Evolutionary conservation across 2,329 filamentous ascomycete species (phyloP).

Genomic region (Penicillium sclerotiorum): DNA sequence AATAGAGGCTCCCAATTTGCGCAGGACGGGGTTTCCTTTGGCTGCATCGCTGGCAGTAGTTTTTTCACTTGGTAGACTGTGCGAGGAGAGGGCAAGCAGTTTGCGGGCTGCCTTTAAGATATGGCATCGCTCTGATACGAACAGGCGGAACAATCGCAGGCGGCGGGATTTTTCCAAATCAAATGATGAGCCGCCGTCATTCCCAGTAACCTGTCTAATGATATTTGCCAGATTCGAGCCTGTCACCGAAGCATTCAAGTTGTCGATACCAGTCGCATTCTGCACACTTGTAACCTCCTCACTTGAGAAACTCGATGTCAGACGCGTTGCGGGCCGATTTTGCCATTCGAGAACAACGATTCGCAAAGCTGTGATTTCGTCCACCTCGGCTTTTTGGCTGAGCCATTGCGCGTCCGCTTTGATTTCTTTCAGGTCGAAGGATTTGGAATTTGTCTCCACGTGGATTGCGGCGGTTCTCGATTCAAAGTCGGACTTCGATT

Average conservation of each 20-base stretch:
- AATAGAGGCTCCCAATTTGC: constrained; percentile 32
- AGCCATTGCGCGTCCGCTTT: constrained; percentile 88
- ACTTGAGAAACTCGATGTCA: constrained; percentile 71
- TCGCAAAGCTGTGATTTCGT: constrained; percentile 79
- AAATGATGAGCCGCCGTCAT: constrained; percentile 52
- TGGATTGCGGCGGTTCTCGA: constrained; percentile 86
- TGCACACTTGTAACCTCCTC: constrained; percentile 77
- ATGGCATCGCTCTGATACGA: constrained; percentile 70
- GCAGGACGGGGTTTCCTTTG: constrained; percentile 24
- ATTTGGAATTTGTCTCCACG: constrained; percentile 67
- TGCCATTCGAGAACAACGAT: constrained; percentile 84
- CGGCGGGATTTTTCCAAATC: constrained; percentile 64
- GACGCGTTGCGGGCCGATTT: constrained; percentile 70
- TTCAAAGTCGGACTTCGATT: constrained; percentile 73
- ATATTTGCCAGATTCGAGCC: constrained; percentile 38
- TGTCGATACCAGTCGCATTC: constrained; percentile 69
- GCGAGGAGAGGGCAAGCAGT: constrained; percentile 38
- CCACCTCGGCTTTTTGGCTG: constrained; percentile 73
- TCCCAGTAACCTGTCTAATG: constrained; percentile 31
- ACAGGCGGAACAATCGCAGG: constrained; percentile 69
- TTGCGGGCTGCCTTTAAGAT: constrained; percentile 66
- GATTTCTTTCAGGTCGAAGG: constrained; percentile 74
- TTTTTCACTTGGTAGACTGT: constrained; percentile 25
- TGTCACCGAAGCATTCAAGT: constrained; percentile 60
- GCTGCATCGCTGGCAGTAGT: constrained; percentile 8